Base-by-base conservation (phyloP, 2,329 filamentous ascomycete genomes). In the Alternaria hordeiaustralica region DNA sequence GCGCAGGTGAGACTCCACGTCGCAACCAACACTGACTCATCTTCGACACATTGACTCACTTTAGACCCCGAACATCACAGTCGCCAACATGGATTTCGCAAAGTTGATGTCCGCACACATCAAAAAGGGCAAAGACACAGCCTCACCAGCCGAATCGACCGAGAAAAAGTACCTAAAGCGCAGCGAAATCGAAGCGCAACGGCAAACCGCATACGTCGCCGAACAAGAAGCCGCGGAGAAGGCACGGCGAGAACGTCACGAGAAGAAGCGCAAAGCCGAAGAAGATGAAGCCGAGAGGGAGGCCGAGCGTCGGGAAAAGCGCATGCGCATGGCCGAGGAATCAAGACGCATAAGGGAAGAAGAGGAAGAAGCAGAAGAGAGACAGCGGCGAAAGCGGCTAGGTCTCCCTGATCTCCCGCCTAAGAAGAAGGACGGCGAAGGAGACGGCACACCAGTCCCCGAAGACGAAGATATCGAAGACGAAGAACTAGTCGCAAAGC, bases 41-140 rank as follows among this genome's bases (percentile, higher is more conserved):
- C 33, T 8, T 28, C 33, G 6, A 46, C 49, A 55, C 20, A 5
- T 28, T n/a, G 21, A 12, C n/a, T 20, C 18, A 45, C 25, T 13
- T 5, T 12, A 23, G 2, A 47, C 33, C 33, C 25, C 47, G 18
- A 18, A 47, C 15, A 54, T 44, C 15, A 28, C 20, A 51, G 12
- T 26, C 51, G 51, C 54, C 65, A 67, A 65, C 70, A 99, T 99
- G 96, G 94, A 99, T 81, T 99, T 99, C 84, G 94, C 94, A 65
- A 88, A 93, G 36, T 84, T 99, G 51, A 97, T 99, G 93, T 89
- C 92, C 75, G 92, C 93, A 77, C 94, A 97, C 81, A 96, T 99
- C 75, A 89, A 92, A 74, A 96, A 96, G 80, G 86, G 90, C 71
- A 93, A 93, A 80, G 82, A 86, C 58, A 70, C 81, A 45, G 70